phyloP scores from a whole-genome alignment of 1,284 basidiomycete species.

The Laetiporus sulphureus region DNA sequence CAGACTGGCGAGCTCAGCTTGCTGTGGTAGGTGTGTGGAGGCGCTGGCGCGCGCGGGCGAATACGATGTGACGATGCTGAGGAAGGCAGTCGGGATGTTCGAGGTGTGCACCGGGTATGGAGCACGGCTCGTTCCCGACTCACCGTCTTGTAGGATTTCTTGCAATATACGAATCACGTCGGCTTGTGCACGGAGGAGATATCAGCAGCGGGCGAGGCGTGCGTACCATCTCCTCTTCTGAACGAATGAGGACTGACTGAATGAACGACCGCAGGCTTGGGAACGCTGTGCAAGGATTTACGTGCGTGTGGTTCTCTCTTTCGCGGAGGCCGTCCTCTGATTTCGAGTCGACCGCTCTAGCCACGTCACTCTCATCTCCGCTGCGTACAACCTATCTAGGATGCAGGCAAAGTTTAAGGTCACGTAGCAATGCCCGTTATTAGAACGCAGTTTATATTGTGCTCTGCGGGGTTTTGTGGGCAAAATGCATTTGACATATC shows the following conservation, averaged over 20 bases:
- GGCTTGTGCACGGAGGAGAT: conserved; percentile 84
- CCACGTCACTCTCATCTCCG: conserved; percentile 77
- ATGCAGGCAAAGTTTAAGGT: conserved; percentile 33
- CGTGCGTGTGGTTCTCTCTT: conserved; percentile 39
- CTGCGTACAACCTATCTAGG: conserved; percentile 74
- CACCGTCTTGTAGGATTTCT: conserved; percentile 47
- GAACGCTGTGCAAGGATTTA: conserved; percentile 84
- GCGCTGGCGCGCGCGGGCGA: conserved; percentile 82
- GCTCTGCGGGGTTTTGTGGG: too few species aligned
- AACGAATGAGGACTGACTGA: too few species aligned
- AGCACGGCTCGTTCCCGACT: conserved; percentile 3
- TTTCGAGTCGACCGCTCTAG: conserved; percentile 28
- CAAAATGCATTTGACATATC: too few species aligned
- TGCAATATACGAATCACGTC: conserved; percentile 81
- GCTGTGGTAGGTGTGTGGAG: conserved; percentile 67
- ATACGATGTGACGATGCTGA: conserved; percentile 61
- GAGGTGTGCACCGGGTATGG: conserved; percentile 46
- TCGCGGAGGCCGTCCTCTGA: not conserved
- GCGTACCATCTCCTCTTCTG: conserved; percentile 18
- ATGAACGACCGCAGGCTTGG: conserved; percentile 44
- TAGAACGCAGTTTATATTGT: too few species aligned
- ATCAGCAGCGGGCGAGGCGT: conserved; percentile 74
- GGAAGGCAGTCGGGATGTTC: conserved; percentile 74
- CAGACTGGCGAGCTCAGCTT: conserved; percentile 1
- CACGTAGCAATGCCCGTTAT: too few species aligned